Base-by-base conservation (phyloP, 345 rosid species). In the Cardamine resedifolia region DNA sequence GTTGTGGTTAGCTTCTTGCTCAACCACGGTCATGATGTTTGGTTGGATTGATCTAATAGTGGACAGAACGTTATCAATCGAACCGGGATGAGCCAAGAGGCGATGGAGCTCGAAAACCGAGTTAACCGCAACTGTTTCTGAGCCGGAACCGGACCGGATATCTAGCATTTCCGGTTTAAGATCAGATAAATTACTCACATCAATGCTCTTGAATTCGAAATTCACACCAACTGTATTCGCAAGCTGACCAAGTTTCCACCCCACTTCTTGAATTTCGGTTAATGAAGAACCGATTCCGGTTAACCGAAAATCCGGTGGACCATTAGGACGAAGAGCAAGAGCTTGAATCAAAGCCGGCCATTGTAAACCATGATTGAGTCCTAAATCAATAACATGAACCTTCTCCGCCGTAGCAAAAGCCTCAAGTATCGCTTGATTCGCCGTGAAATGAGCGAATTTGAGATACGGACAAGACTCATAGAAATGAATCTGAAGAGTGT, bases 261-360 rank as follows among this genome's bases (percentile, higher is more conserved):
- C 97, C 9, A 90, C 94, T 53, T 90, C 85, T 76, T 83, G 91
- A 51, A 93, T 71, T 7, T 85, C 87, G 12, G 84, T 84, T 60
- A 82, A 79, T 10, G 91, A 93, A 16, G 87, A 87, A 2, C 96
- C 97, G n/a, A 93, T 87, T 8, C 96, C 96, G 9, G 98, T 93
- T 38, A 93, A 78, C 49, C 92, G 87, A 59, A 93, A 90, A 10
- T 83, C 79, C 0, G 98, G 96, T 8, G 98, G 90, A 2, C 96
- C 98, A 5, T 86, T 85, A 1, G 88, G 92, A 4, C 98, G 81
- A 3, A 86, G 74, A 2, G 98, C 97, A 4, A 93, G 84, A n/a
- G 98, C 98, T 76, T 93, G 98, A 84, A 93, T 86, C 7, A 93
- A 76, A 8, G 97, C 96, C 47, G 98, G 96, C 98, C 97, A 93